These are phyloP conservation scores for Leishmania aethiopica DNA, from an alignment of 208 protist species.

Conservation along the genomic window DNA sequence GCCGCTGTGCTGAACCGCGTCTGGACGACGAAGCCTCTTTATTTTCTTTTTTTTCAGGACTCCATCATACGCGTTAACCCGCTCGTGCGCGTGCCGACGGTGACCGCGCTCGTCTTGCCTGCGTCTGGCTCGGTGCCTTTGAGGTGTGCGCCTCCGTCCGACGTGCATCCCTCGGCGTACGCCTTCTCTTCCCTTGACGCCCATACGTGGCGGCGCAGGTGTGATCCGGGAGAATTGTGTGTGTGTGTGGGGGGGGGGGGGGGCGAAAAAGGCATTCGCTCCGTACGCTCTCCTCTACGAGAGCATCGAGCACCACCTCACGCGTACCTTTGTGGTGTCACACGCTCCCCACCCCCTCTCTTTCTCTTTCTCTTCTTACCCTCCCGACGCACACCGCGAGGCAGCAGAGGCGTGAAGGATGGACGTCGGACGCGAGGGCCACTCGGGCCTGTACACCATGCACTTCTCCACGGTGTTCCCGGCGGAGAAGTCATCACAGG, in stretches of 20 bases:
- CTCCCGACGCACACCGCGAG: not conserved
- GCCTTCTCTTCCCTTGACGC: not conserved
- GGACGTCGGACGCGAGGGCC: conserved; percentile 59
- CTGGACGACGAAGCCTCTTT: not conserved
- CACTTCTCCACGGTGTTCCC: conserved; percentile 80
- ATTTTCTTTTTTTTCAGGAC: not conserved
- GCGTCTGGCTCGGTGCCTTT: not conserved
- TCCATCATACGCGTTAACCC: not conserved
- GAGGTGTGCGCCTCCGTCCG: not conserved
- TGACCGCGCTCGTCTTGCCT: not conserved
- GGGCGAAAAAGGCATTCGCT: not conserved
- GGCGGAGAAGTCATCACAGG: conserved; percentile 31
- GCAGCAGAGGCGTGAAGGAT: conserved; percentile 19
- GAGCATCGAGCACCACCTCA: not conserved
- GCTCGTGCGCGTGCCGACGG: not conserved
- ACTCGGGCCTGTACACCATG: conserved; percentile 83
- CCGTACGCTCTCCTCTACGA: not conserved
- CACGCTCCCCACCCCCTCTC: not conserved
- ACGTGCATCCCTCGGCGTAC: not conserved
- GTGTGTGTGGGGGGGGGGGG: too few species aligned
- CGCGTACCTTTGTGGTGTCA: not conserved
- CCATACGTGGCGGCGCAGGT: not conserved
- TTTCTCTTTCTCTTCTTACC: not conserved
- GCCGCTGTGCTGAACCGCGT: not conserved
- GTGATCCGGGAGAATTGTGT: too few species aligned